These are phyloP conservation scores for Acanthamoeba rhysodes DNA, from an alignment of 208 protist genomes.

Conservation along the genomic window DNA sequence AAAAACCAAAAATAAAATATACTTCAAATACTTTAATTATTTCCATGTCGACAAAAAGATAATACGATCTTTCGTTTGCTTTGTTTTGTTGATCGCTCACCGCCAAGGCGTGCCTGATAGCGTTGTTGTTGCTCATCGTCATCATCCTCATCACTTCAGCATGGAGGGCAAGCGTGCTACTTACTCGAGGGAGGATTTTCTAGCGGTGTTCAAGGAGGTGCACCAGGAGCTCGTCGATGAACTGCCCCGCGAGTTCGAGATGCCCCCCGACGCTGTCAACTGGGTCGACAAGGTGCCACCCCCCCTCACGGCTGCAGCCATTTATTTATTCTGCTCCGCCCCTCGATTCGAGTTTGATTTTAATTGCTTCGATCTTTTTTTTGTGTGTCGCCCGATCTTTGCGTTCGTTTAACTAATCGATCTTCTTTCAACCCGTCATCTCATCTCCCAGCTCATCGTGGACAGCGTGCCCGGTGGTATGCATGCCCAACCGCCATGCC, in stretches of 20 bases:
- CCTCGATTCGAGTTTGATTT: not conserved
- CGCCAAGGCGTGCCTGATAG: no score
- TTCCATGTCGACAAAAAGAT: no score
- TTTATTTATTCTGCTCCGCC: not conserved
- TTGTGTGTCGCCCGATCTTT: not conserved
- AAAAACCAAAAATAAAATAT: not conserved
- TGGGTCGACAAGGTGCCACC: not conserved
- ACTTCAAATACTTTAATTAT: no score
- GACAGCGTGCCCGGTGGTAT: slow-evolving; percentile 17
- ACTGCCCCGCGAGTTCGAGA: slow-evolving; percentile 17
- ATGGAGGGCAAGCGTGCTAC: not conserved
- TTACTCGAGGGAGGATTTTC: not conserved
- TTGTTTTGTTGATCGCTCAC: not conserved
- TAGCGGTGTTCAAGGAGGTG: not conserved
- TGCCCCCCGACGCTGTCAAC: slow-evolving; percentile 1
- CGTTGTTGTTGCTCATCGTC: no score
- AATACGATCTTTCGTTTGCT: not conserved
- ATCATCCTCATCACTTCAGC: no score
- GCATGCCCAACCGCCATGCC: not conserved
- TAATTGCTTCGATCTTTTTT: not conserved
- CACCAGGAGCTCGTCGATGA: not conserved
- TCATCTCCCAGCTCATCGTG: slow-evolving; percentile 21
- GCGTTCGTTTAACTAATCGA: not conserved
- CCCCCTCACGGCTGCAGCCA: not conserved
- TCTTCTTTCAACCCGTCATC: slow-evolving; percentile 5